Evolutionary conservation across 495 filamentous ascomycete species (phyloP), one percentile per base, ranked within the genome.

Genomic region (Penicillium turbatum): DNA sequence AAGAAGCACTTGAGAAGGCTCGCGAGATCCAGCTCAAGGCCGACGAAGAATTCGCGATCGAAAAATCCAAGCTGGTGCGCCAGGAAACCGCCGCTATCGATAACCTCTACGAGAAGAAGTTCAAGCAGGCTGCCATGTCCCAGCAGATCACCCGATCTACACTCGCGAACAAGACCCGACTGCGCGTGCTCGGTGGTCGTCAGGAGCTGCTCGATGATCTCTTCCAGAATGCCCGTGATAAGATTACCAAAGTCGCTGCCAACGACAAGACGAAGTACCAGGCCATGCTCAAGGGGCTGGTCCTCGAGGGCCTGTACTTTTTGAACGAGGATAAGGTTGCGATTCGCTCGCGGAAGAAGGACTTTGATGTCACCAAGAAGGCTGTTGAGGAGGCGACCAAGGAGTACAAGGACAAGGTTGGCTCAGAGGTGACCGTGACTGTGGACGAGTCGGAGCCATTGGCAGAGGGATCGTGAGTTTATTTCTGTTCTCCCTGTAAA

Each of bases 121-220:
- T 91, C 84, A 99, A 96, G 82, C 86, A 92, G 72, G 91, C 92
- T 53, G 79, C 85, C 73, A 96, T 97, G 86, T 87, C 88, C 45
- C 95, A 97, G 81, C 95, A 97, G 77, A 97, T 97, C 75, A 91
- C 90, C 37, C 86, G 86, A 56, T 96, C 90, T 35, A 97, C 89
- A 42, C 82, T 97, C 36, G 82, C 91, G 72, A 99, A 99, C 82
- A 92, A 93, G 76, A 90, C 90, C 44, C 84, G 95, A 36, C 80
- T 99, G 63, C 86, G 87, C 59, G 84, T 99, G 37, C 86, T 99
- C 32, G 78, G 78, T 37, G 86, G 89, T 12, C 81, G 90, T 55
- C 92, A 99, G 78, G 87, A 90, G 68, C 75, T 99, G 57, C 80
- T 99, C 52, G 88, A 99, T 71, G 79, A 82, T n/a, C 83, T 99